Evolutionary conservation across 768 basidiomycete species (phyloP), one percentile per base, ranked within the genome.

Genomic region (Xerocomellus amylosporus): DNA sequence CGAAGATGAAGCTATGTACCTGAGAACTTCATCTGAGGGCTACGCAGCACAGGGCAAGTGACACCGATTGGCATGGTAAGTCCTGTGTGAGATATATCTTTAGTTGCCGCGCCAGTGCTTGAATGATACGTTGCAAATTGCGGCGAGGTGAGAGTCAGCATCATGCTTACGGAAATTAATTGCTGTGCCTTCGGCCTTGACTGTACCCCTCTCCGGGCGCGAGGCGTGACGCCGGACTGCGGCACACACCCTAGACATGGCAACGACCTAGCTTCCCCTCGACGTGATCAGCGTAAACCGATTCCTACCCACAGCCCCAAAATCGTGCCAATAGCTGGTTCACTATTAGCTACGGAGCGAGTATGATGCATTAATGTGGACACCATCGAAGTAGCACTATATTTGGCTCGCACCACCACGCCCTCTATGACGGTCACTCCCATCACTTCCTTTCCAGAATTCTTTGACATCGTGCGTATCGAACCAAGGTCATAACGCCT

Each of bases 391-490:
- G 9, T 26, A 9, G 15, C 10, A n/a, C 28, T 19, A 22, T 22
- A 33, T 20, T 15, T 13, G 45, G 44, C 28, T 30, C 28, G 9
- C 28, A 30, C 44, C 19, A 19, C 10, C n/a, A n/a, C n/a, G 15
- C 10, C 46, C 4, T 13, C 38, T 15, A 58, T 58, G 56, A n/a
- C 56, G 3, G 43, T 58, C 33, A 37, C 34, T 3, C 15, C 39
- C 15, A 52, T 58, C 34, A 28, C 41, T 4, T 58, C 57, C 7
- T 51, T n/a, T 19, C 26, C 54, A 2, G 44, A 59, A 33, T 60
- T 54, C 22, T 46, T 38, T 10, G 22, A 20, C 22, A 7, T 13
- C 22, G 46, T 49, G 38, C 14, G 55, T 34, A 46, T 17, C 14
- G 19, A 15, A 12, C 9, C 12, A 9, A 19, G 30, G 7, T n/a